Evolutionary conservation across 2,329 filamentous ascomycete species (phyloP), one percentile per base, ranked within the genome.

Genomic region (Stachybotrys elegans): DNA sequence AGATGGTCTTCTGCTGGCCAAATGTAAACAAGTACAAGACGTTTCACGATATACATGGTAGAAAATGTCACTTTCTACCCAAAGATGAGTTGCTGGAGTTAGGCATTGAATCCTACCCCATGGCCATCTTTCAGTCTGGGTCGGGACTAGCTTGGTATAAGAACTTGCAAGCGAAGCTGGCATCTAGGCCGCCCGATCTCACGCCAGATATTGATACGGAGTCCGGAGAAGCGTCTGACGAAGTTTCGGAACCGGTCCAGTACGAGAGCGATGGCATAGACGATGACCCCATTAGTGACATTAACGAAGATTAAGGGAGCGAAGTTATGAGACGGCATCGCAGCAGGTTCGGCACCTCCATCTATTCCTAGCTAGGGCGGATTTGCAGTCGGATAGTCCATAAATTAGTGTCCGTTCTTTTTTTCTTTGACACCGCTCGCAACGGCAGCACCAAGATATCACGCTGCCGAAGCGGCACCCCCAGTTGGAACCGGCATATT

Each of bases 241-340:
- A 42, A 16, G 17, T 20, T 42, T 22, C 19, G 29, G 36, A 39
- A 17, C 19, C 29, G 19, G 34, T 47, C 39, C 44, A 43, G 21
- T 51, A 51, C 23, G 47, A 51, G 39, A 49, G 43, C 22, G 45
- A 51, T 5, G 47, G 49, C 14, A 46, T 48, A 5, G 39, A 51
- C 29, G 46, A 51, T 17, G 40, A 27, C 8, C 22, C 37, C 17
- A 43, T 48, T 14, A 22, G 7, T 6, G 43, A 46, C 14, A 5
- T 38, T 17, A 34, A 43, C 12, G 29, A 43, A n/a, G 43, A 29
- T 2, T 47, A 42, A 5, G 47, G 47, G 25, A 45, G 47, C 32
- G 47, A 49, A 35, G 5, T 47, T n/a, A 37, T 48, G 3, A 36
- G 34, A 36, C 34, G 6, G 21, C 17, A 36, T 36, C 6, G 12